phyloP scores from a whole-genome alignment of 495 filamentous ascomycete genomes.

The Opeltia flavorubescens region DNA sequence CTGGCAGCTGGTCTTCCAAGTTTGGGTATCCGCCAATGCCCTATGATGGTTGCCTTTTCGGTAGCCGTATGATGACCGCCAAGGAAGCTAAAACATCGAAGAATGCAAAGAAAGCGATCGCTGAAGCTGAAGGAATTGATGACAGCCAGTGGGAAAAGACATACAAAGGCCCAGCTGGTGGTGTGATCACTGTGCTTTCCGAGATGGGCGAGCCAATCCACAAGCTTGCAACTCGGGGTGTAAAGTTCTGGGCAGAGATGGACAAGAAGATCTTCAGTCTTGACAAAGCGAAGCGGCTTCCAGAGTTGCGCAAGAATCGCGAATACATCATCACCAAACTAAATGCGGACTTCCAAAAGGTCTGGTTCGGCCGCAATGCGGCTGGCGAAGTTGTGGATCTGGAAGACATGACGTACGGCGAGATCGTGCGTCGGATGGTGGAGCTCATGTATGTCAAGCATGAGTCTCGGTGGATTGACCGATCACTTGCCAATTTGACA shows the following conservation, averaged over 20 bases:
- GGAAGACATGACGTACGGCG: constrained; percentile 94
- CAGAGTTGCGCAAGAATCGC: constrained; percentile 81
- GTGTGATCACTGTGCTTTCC: constrained; percentile 90
- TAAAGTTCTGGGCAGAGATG: constrained; percentile 95
- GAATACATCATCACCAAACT: constrained; percentile 96
- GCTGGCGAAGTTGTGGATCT: constrained; percentile 76
- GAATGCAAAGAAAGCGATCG: constrained; percentile 89
- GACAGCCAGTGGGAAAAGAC: constrained; percentile 93
- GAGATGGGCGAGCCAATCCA: constrained; percentile 99
- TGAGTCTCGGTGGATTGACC: constrained; percentile 87
- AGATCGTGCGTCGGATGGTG: constrained; percentile 87
- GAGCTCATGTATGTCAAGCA: constrained; percentile 94
- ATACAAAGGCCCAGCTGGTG: constrained; percentile 81
- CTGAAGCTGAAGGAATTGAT: constrained; percentile 75
- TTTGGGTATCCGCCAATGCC: constrained; percentile 91
- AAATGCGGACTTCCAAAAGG: constrained; percentile 96
- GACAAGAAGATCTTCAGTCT: constrained; percentile 94
- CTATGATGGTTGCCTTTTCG: constrained; percentile 80
- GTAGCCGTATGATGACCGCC: constrained; percentile 85
- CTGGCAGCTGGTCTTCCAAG: constrained; percentile 68
- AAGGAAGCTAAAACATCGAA: constrained; percentile 90
- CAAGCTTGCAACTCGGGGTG: constrained; percentile 90
- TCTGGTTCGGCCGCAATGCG: constrained; percentile 91
- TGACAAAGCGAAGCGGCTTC: constrained; percentile 83
- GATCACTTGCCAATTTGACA: constrained; percentile 63